phyloP scores from a whole-genome alignment of 2,329 filamentous ascomycete species.

The Colletotrichum sidae region DNA sequence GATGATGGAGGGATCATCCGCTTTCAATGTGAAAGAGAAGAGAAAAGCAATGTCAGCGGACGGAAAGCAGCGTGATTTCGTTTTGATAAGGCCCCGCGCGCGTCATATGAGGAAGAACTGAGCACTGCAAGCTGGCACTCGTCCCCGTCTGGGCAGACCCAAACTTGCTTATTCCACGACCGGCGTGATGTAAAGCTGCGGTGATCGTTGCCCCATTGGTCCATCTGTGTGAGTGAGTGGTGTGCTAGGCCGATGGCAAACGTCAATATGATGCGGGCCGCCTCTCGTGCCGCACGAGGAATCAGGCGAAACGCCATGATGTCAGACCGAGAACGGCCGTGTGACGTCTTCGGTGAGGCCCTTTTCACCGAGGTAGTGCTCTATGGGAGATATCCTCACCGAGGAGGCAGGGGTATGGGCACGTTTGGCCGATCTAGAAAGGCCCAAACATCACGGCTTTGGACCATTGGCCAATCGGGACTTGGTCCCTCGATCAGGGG shows the following conservation, averaged over 20 bases:
- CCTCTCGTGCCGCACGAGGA: neutral
- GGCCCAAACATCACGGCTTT: conserved; percentile 8
- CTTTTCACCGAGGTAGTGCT: neutral
- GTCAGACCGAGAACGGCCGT: conserved; percentile 20
- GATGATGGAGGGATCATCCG: conserved; percentile 8
- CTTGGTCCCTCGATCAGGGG: conserved; percentile 13
- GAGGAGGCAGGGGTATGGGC: neutral
- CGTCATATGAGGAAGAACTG: neutral
- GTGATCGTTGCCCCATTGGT: conserved; percentile 24
- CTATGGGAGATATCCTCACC: no score
- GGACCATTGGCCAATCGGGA: conserved; percentile 21
- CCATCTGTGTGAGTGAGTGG: conserved; percentile 6
- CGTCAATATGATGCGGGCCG: conserved; percentile 34
- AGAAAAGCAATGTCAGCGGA: neutral
- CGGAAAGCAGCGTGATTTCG: neutral
- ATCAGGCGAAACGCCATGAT: conserved; percentile 32
- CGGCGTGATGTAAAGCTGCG: conserved; percentile 28
- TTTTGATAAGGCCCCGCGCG: conserved; percentile 13
- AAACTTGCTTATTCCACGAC: conserved; percentile 26
- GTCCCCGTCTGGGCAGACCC: conserved; percentile 21
- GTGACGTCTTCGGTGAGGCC: conserved; percentile 14
- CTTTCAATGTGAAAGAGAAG: conserved; percentile 7
- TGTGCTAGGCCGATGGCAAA: conserved; percentile 24
- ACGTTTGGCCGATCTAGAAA: neutral
- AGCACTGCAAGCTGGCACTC: conserved; percentile 10